Base-by-base conservation (phyloP, 805 yeast species). In the Teunomyces panamensis region DNA sequence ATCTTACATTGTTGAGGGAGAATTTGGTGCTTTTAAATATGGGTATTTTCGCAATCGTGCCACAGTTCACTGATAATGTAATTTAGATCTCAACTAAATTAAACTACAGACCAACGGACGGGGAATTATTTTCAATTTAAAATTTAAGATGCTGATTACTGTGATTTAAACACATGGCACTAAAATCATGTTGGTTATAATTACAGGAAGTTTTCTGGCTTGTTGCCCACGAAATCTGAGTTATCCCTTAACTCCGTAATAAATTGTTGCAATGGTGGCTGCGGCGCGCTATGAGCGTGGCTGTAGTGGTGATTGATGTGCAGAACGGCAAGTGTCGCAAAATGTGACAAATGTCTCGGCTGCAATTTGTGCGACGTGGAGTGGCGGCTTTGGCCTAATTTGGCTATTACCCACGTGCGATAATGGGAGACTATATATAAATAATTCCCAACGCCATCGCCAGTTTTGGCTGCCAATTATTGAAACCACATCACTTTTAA, bases 31-130 rank as follows among this genome's bases (percentile, higher is more conserved):
- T 13, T 29, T 28, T 39, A 13, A 28, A 39, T 27, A 28, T 9
- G 43, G 24, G 7, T 10, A 9, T n/a, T 37, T 29, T 37, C 47
- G 47, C 47, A 44, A 44, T 44, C 34, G 14, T 26, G 34, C 34
- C 34, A 32, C 34, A 32, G 34, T 32, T 32, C 14, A 9, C 13
- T 16, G 14, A 14, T 32, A 32, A 13, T 7, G 10, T 4, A 30
- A 32, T 32, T 7, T 32, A 13, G 34, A 13, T 32, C 9, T 16
- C 1, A 32, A 16, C 13, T 32, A 32, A 13, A 14, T n/a, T 32
- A 32, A 7, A 13, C 6, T 1, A 4, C 24, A 20, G 6, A 4
- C 24, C 3, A 6, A 20, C 24, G 24, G 24, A 17, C 20, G 20
- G 5, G 24, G 24, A 20, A 20, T 4, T 20, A 3, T 20, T 20